These are phyloP conservation scores for Ophiosphaerella herpotricha DNA, from an alignment of 2,329 filamentous ascomycete species.

Conservation along the genomic window DNA sequence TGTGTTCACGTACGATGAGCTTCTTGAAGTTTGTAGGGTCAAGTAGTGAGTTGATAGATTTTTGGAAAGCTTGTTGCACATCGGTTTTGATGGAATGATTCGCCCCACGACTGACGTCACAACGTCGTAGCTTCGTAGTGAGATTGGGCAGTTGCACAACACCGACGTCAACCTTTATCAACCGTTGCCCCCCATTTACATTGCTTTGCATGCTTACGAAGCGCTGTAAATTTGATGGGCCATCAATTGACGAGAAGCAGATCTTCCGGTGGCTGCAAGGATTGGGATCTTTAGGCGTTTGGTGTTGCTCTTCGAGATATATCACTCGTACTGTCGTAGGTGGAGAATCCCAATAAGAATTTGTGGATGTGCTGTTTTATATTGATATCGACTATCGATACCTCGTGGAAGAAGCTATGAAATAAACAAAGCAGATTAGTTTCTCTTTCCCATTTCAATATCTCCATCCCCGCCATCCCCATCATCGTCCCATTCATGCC, in stretches of 20 bases:
- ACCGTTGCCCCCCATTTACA: conserved; percentile 8
- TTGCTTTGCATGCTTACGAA: conserved; percentile 12
- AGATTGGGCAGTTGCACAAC: conserved; percentile 23
- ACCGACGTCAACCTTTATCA: conserved; percentile 29
- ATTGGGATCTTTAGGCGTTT: neutral
- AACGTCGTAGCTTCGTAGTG: conserved; percentile 15
- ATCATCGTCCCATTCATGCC: conserved; percentile 44
- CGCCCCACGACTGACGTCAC: conserved; percentile 14
- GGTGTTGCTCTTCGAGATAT: neutral
- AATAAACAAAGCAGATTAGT: conserved; percentile 39
- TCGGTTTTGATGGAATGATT: conserved; percentile 1
- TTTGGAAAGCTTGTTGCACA: conserved; percentile 1
- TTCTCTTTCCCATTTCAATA: conserved; percentile 73
- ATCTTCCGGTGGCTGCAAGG: conserved; percentile 11
- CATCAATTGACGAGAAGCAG: neutral
- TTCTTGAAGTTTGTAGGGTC: neutral
- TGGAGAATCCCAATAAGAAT: neutral
- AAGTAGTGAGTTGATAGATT: neutral
- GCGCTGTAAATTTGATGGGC: neutral
- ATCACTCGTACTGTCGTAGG: neutral
- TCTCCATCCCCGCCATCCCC: conserved; percentile 55
- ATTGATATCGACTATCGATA: neutral
- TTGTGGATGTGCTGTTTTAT: neutral
- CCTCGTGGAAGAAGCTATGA: too few relatives aligned
- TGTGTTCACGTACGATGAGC: too few relatives aligned